These are phyloP conservation scores for Sporodiniella umbellata DNA, from an alignment of 371 early-diverging fungal genomes.

Conservation along the genomic window DNA sequence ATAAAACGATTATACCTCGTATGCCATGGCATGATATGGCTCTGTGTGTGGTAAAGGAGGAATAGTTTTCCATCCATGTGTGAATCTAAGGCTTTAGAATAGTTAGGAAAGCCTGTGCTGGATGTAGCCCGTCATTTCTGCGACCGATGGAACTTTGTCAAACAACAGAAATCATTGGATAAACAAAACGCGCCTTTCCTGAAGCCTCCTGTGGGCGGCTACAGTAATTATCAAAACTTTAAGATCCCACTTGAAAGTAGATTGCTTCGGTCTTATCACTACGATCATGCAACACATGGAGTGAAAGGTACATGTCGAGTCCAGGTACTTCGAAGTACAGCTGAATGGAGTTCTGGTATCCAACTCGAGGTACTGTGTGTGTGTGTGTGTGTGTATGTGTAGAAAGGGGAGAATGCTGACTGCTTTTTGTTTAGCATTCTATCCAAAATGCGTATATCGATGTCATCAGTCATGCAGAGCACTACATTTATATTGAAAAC, in stretches of 20 bases:
- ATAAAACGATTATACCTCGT: conserved; percentile 65
- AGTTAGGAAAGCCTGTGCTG: conserved; percentile 70
- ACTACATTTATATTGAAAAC: conserved; percentile 94
- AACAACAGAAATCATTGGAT: conserved; percentile 46
- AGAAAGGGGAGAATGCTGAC: too few species aligned
- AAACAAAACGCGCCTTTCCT: conserved; percentile 35
- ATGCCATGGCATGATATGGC: conserved; percentile 98
- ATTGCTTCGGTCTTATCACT: conserved; percentile 26
- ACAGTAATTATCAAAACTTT: conserved; percentile 32
- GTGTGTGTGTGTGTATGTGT: background rate
- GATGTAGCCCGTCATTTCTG: conserved; percentile 90
- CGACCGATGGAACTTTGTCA: conserved; percentile 91
- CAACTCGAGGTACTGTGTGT: conserved; percentile 33
- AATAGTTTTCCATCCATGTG: too few species aligned
- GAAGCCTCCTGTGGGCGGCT: conserved; percentile 45
- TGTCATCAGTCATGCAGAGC: conserved; percentile 69
- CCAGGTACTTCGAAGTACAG: conserved; percentile 71
- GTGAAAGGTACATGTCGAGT: conserved; percentile 51
- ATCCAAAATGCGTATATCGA: conserved; percentile 84
- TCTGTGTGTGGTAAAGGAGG: conserved; percentile 61
- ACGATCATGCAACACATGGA: conserved; percentile 23
- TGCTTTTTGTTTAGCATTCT: too few species aligned
- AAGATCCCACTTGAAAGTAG: conserved; percentile 19
- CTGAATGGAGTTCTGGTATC: conserved; percentile 68
- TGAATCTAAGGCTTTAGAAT: background rate